These are phyloP conservation scores for Colletotrichum truncatum DNA, from an alignment of 2,329 filamentous ascomycete species.

Conservation along the genomic window DNA sequence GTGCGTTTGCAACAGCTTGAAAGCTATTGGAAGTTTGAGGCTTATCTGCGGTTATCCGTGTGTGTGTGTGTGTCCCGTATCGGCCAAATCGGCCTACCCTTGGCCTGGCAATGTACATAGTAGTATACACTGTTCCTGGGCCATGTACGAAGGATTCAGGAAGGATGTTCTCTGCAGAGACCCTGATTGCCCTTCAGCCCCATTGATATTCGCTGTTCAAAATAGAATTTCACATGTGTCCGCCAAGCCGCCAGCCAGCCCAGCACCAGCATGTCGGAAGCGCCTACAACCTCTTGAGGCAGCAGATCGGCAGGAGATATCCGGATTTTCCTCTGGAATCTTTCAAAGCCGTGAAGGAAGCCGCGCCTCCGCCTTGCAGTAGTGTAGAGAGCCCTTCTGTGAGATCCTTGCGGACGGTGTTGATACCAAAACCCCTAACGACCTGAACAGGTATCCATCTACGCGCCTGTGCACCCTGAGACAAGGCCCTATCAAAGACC, in stretches of 20 bases:
- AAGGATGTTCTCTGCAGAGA: neutral
- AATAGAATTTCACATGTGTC: conserved; percentile 27
- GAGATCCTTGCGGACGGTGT: conserved; percentile 17
- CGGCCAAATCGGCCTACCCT: neutral
- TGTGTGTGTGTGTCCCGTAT: neutral
- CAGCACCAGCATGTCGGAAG: conserved; percentile 18
- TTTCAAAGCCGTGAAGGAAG: neutral
- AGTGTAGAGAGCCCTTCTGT: neutral
- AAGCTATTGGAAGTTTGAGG: neutral
- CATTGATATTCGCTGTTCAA: neutral
- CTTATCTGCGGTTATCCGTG: neutral
- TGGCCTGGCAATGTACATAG: neutral
- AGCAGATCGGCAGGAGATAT: conserved; percentile 24
- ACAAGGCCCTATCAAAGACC: conserved; percentile 28
- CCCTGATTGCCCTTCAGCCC: conserved; percentile 3
- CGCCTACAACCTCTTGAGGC: neutral
- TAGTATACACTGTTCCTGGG: neutral
- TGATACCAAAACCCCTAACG: conserved; percentile 20
- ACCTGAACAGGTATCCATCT: neutral
- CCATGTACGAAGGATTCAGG: neutral
- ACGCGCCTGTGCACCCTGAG: conserved; percentile 11
- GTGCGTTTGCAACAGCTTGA: conserved; percentile 14
- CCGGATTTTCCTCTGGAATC: conserved; percentile 12
- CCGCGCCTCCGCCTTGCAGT: conserved; percentile 1
- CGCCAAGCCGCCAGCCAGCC: conserved; percentile 13